phyloP scores from a whole-genome alignment of 2,329 filamentous ascomycete genomes.

The Thielaviopsis ethacetica region DNA sequence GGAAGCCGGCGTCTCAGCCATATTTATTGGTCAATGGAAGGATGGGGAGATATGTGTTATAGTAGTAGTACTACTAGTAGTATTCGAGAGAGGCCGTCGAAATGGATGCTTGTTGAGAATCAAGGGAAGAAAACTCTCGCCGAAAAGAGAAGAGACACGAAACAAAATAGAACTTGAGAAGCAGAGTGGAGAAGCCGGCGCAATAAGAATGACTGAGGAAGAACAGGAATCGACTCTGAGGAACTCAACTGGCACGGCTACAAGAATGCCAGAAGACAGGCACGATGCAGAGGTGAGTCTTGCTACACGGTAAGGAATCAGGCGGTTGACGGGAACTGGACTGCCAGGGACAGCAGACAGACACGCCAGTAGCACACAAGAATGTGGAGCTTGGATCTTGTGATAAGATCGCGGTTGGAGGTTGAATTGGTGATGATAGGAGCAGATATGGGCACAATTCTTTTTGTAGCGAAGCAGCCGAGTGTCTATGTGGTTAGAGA shows the following conservation, averaged over 20 bases:
- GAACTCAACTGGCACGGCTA: background rate
- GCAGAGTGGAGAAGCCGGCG: background rate
- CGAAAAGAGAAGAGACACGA: background rate
- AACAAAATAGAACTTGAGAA: background rate
- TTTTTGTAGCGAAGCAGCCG: no score
- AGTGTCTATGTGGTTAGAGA: no score
- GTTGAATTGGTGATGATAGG: no score
- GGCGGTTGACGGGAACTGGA: background rate
- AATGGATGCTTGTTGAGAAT: background rate
- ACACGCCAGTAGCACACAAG: background rate
- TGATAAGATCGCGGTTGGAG: background rate
- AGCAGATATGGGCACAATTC: no score
- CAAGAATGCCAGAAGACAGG: background rate
- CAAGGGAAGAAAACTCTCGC: background rate
- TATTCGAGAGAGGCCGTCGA: background rate
- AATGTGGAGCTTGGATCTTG: background rate
- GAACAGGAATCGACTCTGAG: background rate
- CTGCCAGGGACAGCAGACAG: background rate
- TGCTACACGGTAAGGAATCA: background rate
- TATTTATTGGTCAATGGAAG: conserved; percentile 5
- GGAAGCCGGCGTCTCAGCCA: conserved; percentile 11
- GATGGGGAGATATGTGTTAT: background rate
- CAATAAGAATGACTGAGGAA: background rate
- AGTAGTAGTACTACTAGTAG: background rate
- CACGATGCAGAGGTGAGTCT: background rate